Evolutionary conservation across 495 filamentous ascomycete species (phyloP).

Genomic region (Xylaria nigripes): DNA sequence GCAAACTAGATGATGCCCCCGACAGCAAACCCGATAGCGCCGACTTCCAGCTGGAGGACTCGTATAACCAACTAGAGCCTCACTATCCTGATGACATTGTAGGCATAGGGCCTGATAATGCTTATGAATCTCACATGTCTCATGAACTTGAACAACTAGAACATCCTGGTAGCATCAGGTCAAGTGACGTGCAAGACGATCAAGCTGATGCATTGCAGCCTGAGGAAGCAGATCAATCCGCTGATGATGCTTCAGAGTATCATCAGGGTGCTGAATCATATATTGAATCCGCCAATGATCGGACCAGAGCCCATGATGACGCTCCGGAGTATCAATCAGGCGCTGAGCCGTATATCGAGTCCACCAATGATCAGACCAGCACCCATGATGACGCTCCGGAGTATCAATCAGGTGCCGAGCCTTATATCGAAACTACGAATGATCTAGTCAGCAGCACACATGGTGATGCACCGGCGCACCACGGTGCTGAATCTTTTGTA

Average conservation of each 20-base stretch:
- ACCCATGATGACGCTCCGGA: constrained; percentile 18
- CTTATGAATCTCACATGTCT: not conserved
- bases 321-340: not conserved
- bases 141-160: not conserved
- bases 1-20: not conserved
- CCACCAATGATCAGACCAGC: constrained; percentile 22
- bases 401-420: constrained; percentile 30
- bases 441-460: no score
- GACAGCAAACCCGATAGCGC: not conserved
- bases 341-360: constrained; percentile 5
- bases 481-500: constrained; percentile 27
- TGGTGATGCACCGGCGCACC: constrained; percentile 2
- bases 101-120: not conserved
- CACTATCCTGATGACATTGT: not conserved
- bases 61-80: not conserved
- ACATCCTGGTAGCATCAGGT: not conserved
- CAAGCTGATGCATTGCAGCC: not conserved
- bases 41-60: not conserved
- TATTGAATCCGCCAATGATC: constrained; percentile 1
- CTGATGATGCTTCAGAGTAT: constrained; percentile 10
- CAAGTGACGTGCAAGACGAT: not conserved
- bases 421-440: constrained; percentile 26
- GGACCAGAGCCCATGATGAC: not conserved
- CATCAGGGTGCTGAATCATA: constrained; percentile 30
- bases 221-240: constrained; percentile 20